Evolutionary conservation across 139 green algal species (phyloP).

Genomic region (Chlorella sp.): DNA sequence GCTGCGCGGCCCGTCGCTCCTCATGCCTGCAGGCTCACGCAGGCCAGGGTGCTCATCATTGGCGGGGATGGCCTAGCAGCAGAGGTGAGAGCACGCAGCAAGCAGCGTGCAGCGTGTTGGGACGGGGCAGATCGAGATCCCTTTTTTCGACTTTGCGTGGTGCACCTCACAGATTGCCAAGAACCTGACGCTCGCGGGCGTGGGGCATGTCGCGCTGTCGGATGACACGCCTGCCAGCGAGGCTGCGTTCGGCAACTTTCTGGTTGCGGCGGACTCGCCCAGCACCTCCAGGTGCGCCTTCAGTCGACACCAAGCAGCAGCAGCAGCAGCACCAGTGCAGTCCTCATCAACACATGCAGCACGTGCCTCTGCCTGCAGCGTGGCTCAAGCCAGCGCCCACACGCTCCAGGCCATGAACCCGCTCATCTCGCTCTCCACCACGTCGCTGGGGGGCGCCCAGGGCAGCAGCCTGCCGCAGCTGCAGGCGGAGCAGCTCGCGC

Average conservation of each 20-base stretch:
- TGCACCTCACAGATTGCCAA: constrained; percentile 69
- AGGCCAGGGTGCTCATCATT: constrained; percentile 55
- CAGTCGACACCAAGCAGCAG: not conserved
- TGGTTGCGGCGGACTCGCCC: constrained; percentile 37
- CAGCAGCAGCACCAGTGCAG: too few species aligned
- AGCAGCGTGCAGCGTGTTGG: too few species aligned
- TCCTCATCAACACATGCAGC: not conserved
- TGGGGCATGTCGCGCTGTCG: constrained; percentile 62
- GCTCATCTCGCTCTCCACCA: not conserved
- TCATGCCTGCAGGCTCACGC: constrained; percentile 46
- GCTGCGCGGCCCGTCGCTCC: too few species aligned
- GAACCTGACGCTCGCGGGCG: constrained; percentile 84
- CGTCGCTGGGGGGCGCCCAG: not conserved
- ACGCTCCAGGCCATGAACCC: constrained; percentile 69
- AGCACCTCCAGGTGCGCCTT: not conserved
- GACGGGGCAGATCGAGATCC: too few species aligned
- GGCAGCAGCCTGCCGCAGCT: not conserved
- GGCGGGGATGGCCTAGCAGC: constrained; percentile 54
- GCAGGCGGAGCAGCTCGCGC: not conserved
- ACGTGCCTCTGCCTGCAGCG: not conserved
- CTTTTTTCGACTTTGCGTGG: too few species aligned
- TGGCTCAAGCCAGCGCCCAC: constrained; percentile 33
- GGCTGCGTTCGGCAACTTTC: constrained; percentile 56
- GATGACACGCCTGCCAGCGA: constrained; percentile 42
- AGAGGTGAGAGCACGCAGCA: too few species aligned